Evolutionary conservation across 2,329 filamentous ascomycete genomes (phyloP), one percentile per base, ranked within the genome.

Genomic region (Cercospora sp.): DNA sequence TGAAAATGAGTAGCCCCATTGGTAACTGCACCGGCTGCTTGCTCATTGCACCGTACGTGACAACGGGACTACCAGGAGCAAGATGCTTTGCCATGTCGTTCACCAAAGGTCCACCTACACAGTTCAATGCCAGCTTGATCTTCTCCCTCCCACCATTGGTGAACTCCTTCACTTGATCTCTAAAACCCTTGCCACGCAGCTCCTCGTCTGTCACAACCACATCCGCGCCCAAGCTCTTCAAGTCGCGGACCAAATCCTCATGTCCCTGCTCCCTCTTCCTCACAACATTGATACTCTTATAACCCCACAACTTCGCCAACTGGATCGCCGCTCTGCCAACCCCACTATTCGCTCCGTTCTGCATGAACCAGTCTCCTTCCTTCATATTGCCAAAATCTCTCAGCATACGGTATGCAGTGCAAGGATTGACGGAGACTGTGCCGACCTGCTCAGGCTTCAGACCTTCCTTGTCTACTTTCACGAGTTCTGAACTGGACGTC

Each of bases 1-100:
- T 95, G 83, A 99, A 99, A 74, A 99, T 99, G 68, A 98, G 83
- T 73, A 96, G 84, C 0, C 91, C 91, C 0, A 94, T 91, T 0
- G 94, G 93, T 69, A 98, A 81, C 6, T 86, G 85, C 28, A 97
- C 86, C 0, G 94, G 94, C 82, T 97, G 90, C 78, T 91, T 91
- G 36, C 91, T 89, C 95, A 99, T 99, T 61, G 92, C 94, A 28
- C 95, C 95, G 78, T 99, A 99, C 4, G 94, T 97, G 26, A 99
- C 93, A 79, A 98, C 84, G 66, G 90, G 89, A 1, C 87, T 91
- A 23, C 88, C 87, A 0, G 88, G 82, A 5, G 78, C 77, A 3
- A 99, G 84, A 6, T 87, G 86, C 75, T 93, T 92, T 5, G 94
- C 90, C 76, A 99, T 84, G 1, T 89, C 86, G 30, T 90, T 90